phyloP scores from a whole-genome alignment of 768 basidiomycete species.

The Mycena polygramma region DNA sequence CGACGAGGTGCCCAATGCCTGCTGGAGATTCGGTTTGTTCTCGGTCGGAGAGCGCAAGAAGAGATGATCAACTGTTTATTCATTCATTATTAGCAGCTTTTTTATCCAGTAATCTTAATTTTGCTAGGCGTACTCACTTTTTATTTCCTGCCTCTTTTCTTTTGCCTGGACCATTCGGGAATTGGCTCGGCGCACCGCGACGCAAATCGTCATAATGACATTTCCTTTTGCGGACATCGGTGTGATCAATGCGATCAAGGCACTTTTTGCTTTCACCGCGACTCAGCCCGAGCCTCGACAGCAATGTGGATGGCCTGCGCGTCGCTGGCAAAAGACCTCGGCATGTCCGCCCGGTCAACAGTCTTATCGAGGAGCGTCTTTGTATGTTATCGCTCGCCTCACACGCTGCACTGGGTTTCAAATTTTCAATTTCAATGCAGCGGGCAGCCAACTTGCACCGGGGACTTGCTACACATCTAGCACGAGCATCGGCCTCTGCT shows the following conservation, averaged over 20 bases:
- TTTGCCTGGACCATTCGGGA: neutral
- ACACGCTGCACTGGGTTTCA: neutral
- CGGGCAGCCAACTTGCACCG: conserved; percentile 4
- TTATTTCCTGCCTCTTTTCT: neutral
- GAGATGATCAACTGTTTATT: conserved; percentile 10
- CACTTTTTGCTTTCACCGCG: conserved; percentile 7
- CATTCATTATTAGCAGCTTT: conserved; percentile 3
- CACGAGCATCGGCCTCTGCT: conserved; percentile 35
- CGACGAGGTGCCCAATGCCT: conserved; percentile 17
- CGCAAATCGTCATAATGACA: no score
- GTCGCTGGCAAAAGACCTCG: neutral
- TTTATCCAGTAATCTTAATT: neutral
- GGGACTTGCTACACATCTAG: conserved; percentile 28
- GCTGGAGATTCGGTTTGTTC: conserved; percentile 23
- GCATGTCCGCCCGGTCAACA: neutral
- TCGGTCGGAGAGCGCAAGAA: conserved; percentile 9
- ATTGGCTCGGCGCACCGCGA: neutral
- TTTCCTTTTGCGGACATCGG: conserved; percentile 5
- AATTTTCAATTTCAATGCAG: neutral
- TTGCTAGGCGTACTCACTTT: neutral
- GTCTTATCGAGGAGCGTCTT: conserved; percentile 10
- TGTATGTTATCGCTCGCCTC: conserved; percentile 13
- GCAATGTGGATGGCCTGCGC: conserved; percentile 22
- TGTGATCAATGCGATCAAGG: conserved; percentile 15
- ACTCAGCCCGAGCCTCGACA: conserved; percentile 1